A percentile compares a stretch with the other conserved stretches of the same genome.
Evolutionary conservation across 2,329 filamentous ascomycete species (phyloP).

Genomic region (Coniella vitis): DNA sequence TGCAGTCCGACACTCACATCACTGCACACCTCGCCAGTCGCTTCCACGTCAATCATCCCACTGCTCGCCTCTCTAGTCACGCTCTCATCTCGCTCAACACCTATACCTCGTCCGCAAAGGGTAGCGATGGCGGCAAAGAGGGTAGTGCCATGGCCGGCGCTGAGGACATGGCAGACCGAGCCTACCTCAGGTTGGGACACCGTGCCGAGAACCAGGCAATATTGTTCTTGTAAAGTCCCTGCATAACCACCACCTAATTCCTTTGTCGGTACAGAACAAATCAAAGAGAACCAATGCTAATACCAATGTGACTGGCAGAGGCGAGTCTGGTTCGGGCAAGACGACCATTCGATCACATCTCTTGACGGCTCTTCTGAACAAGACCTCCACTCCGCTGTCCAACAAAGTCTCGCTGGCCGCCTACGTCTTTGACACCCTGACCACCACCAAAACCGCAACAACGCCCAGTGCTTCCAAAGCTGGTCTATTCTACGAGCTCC

Average conservation of each 20-base stretch:
- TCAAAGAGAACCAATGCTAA: not conserved
- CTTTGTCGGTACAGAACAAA: too few relatives aligned
- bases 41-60: conserved; percentile 86
- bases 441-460: conserved; percentile 93
- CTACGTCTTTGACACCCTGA: conserved; percentile 93
- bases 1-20: conserved; percentile 59
- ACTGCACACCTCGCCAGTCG: conserved; percentile 79
- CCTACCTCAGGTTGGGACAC: conserved; percentile 77
- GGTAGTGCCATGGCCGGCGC: conserved; percentile 89
- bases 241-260: not conserved
- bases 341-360: conserved; percentile 89
- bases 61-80: conserved; percentile 83
- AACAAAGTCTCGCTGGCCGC: conserved; percentile 88
- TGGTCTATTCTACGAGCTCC: conserved; percentile 89
- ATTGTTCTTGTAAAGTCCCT: conserved; percentile 72
- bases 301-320: conserved; percentile 45
- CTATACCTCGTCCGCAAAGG: conserved; percentile 82
- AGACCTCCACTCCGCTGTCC: conserved; percentile 86
- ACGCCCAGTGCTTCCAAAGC: conserved; percentile 94
- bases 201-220: conserved; percentile 90
- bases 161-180: conserved; percentile 82
- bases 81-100: conserved; percentile 91
- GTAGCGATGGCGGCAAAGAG: conserved; percentile 82
- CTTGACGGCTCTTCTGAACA: conserved; percentile 76
- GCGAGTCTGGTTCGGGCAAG: conserved; percentile 94